These are phyloP conservation scores for Thelephora terrestris DNA, from an alignment of 1,284 basidiomycete species.

Conservation along the genomic window DNA sequence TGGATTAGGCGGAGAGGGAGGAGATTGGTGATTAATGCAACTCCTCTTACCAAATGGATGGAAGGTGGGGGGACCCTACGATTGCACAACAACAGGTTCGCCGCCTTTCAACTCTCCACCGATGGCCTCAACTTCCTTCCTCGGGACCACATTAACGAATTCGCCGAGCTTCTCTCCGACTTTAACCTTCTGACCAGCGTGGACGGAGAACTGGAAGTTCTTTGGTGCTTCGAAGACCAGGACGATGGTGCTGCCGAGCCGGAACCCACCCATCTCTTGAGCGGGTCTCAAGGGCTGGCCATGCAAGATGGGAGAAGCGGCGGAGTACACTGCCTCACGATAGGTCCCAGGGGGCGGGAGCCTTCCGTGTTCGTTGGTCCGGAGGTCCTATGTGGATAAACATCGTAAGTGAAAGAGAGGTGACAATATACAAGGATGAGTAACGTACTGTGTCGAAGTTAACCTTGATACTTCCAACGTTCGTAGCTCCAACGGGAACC, in stretches of 20 bases:
- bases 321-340: constrained; percentile 83
- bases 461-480: constrained; percentile 93
- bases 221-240: constrained; percentile 93
- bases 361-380: constrained; percentile 74
- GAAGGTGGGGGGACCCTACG: no score
- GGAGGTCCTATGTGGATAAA: constrained; percentile 43
- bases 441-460: constrained; percentile 82
- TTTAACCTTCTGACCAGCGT: constrained; percentile 78
- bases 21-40: no score
- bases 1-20: no score
- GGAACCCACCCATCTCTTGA: constrained; percentile 97
- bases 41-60: no score
- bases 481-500: constrained; percentile 97
- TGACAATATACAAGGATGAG: neutral
- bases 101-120: no score
- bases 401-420: neutral
- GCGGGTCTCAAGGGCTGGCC: constrained; percentile 85
- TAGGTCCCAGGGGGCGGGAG: constrained; percentile 81
- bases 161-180: constrained; percentile 77
- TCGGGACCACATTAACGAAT: constrained; percentile 15
- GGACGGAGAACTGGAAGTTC: constrained; percentile 74
- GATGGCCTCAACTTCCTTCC: no score
- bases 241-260: constrained; percentile 92
- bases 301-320: constrained; percentile 70
- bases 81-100: no score